Conservation (phyloP, 1,284 basidiomycete species). For the Apiotrichum siamense region DNA sequence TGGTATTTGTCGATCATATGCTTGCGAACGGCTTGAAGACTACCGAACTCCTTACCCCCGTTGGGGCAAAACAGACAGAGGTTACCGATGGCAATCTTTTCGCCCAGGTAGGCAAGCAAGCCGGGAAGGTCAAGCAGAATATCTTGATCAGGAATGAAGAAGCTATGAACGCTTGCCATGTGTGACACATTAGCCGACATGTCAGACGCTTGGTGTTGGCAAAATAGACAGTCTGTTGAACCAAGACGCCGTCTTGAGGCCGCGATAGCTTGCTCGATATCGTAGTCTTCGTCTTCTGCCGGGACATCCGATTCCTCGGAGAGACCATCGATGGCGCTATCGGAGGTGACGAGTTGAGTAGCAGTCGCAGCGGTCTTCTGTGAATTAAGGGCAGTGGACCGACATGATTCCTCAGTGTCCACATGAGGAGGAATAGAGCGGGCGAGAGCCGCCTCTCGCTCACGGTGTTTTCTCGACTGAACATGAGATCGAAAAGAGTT, state of each 20-base stretch:
- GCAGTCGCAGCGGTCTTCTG: too few species aligned
- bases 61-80: conserved; percentile 84
- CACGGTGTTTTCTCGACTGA: conserved; percentile 83
- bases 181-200: conserved; percentile 70
- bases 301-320: conserved; percentile 27
- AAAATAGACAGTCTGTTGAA: conserved; percentile 78
- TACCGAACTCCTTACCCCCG: conserved; percentile 68
- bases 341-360: too few species aligned
- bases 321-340: too few species aligned
- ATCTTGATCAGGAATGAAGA: conserved; percentile 93
- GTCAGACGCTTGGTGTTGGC: conserved; percentile 54
- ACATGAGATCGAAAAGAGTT: conserved; percentile 86
- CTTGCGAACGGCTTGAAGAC: conserved; percentile 75
- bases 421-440: conserved; percentile 5
- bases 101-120: conserved; percentile 78
- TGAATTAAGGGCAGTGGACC: conserved; percentile 51
- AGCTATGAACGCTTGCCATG: conserved; percentile 83
- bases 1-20: conserved; percentile 94
- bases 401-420: conserved; percentile 35
- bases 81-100: conserved; percentile 89
- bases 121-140: conserved; percentile 80
- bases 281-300: conserved; percentile 46
- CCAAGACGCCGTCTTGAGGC: conserved; percentile 60
- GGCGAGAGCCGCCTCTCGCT: conserved; percentile 55
- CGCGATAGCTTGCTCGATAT: conserved; percentile 70